Evolutionary conservation across 352 stramenopile genomes (phyloP), one percentile per base, ranked within the genome.

Genomic region (Globisporangium lucens): DNA sequence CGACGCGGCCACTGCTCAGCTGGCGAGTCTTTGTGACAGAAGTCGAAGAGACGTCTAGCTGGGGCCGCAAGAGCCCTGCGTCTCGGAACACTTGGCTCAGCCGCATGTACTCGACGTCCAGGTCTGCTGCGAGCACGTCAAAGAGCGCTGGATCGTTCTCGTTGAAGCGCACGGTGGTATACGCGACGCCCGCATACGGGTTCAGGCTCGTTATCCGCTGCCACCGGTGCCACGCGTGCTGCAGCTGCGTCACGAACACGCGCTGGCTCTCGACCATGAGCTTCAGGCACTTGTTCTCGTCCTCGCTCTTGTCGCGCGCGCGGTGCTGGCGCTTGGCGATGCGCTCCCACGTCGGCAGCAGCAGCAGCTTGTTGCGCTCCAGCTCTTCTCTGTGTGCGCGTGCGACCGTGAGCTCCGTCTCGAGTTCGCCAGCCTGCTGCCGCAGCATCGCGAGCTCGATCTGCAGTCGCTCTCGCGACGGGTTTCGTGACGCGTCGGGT

Each of bases 251-350:
- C 6, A 61, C 64, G 20, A 64, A 53, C 35, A 64, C 55, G 43
- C 52, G 51, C 56, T 69, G 64, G 2, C 41, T n/a, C n/a, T 51
- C 64, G 2, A 69, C 22, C 64, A 64, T 29, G 2, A 6, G 29
- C n/a, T 57, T 61, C 8, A 66, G 27, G 0, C 58, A 47, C 35
- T 17, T 12, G 52, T 70, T 70, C 65, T 70, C 65, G 2, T 58
- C 49, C 24, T 66, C 57, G 0, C 43, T 52, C 6, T 55, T 33
- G 17, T 13, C 12, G 29, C 65, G 49, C 29, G 49, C 22, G 24
- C 49, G 36, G 17, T 62, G 58, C 36, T 70, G 65, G 4, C 59
- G 65, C 49, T 70, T 47, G 0, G 65, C 49, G 52, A 70, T 70
- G 65, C 38, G 59, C 27, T 58, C 15, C 65, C 65, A 70, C 10